Base-by-base conservation (phyloP, 331 rosid genomes). In the Telfairia occidentalis region DNA sequence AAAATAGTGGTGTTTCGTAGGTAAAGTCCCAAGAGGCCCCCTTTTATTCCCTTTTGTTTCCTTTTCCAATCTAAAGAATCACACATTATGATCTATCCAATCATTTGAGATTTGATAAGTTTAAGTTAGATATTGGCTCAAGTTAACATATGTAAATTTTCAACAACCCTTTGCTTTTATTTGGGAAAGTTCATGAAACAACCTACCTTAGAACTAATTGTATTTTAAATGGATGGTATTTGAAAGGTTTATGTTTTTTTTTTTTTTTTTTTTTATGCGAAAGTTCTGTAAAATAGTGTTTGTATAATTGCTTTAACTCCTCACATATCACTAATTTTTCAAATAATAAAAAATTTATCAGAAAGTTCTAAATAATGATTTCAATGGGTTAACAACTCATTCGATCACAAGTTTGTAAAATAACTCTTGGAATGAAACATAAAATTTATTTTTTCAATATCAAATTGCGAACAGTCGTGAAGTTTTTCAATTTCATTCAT, bases 81-180 rank as follows among this genome's bases (percentile, higher is more conserved):
- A 28, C 43, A 71, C 26, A 46, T 71, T 46, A 71, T 28, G 59
- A 71, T 48, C 43, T 16, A 71, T 71, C 75, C 75, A 71, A 71
- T 48, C 59, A 71, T 71, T 38, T 34, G 49, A 78, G 54, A 59
- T 59, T 48, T 53, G 77, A 69, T 58, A 34, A 69, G 55, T 63
- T 78, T 82, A 78, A 79, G 78, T 32, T 63, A 78, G 78, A 78
- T 70, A 26, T 46, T 70, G 57, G 12, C 58, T 43, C 40, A 70
- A 70, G 18, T 48, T 37, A 66, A 61, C 23, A 48, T 54, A 1
- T 54, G 7, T 53, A 34, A 18, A 4, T 28, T 26, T 40, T 19
- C 38, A 46, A 12, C 65, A 23, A 18, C 12, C 37, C 2, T 74
- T n/a, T 38, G 7, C 7, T 23, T 78, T 23, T 63, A 29, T 46